phyloP scores from a whole-genome alignment of 495 filamentous ascomycete genomes.

The Podospora comata region DNA sequence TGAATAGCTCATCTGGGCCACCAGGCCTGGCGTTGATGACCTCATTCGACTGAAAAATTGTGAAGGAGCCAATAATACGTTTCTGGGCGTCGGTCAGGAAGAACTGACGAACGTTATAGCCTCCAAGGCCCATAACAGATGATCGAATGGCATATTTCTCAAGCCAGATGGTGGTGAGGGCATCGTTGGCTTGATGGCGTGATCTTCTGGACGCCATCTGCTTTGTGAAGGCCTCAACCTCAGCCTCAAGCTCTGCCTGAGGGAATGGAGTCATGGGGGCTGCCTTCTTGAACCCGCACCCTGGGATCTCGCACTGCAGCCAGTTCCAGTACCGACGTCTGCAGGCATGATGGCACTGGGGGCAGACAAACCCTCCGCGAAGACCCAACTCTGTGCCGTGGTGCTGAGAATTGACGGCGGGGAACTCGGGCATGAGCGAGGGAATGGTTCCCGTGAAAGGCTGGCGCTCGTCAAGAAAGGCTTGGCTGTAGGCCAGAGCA shows the following conservation, averaged over 20 bases:
- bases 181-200: not conserved
- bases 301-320: constrained; percentile 58
- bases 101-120: constrained; percentile 32
- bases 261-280: constrained; percentile 40
- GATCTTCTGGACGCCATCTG: not conserved
- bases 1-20: constrained; percentile 65
- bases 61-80: constrained; percentile 53
- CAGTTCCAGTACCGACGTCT: constrained; percentile 59
- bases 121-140: constrained; percentile 20
- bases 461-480: constrained; percentile 54
- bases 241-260: constrained; percentile 6
- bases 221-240: constrained; percentile 15
- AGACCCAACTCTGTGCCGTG: constrained; percentile 39
- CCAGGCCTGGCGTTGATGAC: constrained; percentile 45
- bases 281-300: constrained; percentile 49
- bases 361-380: constrained; percentile 66
- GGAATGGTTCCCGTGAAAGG: constrained; percentile 14
- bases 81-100: constrained; percentile 31
- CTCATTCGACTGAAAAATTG: constrained; percentile 57
- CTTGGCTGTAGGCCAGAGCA: constrained; percentile 51
- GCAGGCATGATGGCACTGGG: constrained; percentile 62
- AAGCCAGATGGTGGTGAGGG: constrained; percentile 14
- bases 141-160: constrained; percentile 1
- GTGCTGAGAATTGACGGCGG: not conserved
- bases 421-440: constrained; percentile 39